A percentile compares a stretch with the other conserved stretches of the same genome.
These are phyloP conservation scores for Citrus medica DNA, from an alignment of 345 rosid genomes.

Conservation along the genomic window DNA sequence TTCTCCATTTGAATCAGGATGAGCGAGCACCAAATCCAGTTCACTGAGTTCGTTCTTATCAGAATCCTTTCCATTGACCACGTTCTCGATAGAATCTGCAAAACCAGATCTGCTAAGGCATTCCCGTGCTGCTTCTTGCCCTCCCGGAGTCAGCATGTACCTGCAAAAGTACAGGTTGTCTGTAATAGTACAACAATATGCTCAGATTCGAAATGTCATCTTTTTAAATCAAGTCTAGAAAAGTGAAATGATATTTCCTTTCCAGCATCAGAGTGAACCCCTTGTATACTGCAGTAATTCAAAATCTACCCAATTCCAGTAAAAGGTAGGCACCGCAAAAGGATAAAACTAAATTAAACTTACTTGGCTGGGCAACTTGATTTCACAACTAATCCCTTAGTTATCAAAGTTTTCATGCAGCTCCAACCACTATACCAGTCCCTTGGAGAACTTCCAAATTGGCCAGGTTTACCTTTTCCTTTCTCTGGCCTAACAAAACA, in stretches of 20 bases:
- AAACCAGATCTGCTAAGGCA: slow-evolving; percentile 71
- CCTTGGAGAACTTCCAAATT: slow-evolving; percentile 69
- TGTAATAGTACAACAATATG: neutral
- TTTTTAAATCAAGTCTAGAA: neutral
- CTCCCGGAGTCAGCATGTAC: slow-evolving; percentile 87
- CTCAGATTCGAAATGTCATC: neutral
- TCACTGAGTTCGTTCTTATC: slow-evolving; percentile 19
- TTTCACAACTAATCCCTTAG: slow-evolving; percentile 82
- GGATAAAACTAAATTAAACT: neutral
- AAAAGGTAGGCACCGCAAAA: neutral
- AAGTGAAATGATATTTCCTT: neutral
- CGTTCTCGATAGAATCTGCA: slow-evolving; percentile 34
- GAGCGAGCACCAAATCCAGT: slow-evolving; percentile 23
- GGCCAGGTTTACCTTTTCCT: slow-evolving; percentile 65
- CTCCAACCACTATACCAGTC: slow-evolving; percentile 97
- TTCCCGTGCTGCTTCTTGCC: slow-evolving; percentile 66
- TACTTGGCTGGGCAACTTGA: slow-evolving; percentile 97
- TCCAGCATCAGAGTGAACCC: neutral
- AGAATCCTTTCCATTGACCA: slow-evolving; percentile 31
- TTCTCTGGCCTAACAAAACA: slow-evolving; percentile 66
- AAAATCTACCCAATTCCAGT: neutral
- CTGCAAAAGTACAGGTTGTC: slow-evolving; percentile 30
- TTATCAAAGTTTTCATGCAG: slow-evolving; percentile 79
- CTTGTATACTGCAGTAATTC: neutral
- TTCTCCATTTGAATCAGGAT: slow-evolving; percentile 27